These are phyloP conservation scores for Trypanosomatidae sp. DNA, from an alignment of 208 protist genomes.

Conservation along the genomic window DNA sequence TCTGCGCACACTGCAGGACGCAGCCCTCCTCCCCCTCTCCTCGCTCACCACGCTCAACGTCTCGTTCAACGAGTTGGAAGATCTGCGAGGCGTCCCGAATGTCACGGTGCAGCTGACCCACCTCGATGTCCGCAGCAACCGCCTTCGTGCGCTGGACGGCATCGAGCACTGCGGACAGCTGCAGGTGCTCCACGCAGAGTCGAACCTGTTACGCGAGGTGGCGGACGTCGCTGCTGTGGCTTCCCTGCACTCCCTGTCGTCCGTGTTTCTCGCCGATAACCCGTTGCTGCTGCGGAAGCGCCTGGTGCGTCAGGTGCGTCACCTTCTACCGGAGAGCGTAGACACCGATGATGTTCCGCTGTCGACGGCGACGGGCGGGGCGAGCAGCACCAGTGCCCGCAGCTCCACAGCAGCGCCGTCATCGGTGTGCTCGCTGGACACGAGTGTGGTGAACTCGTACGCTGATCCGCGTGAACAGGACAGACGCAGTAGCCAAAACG, in stretches of 20 bases:
- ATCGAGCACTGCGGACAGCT: slow-evolving; percentile 62
- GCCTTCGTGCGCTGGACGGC: slow-evolving; percentile 39
- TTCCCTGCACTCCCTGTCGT: slow-evolving; percentile 27
- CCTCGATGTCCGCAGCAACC: slow-evolving; percentile 64
- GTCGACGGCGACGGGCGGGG: slow-evolving; percentile 31
- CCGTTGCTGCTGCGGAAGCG: slow-evolving; percentile 56
- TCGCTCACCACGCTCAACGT: slow-evolving; percentile 57
- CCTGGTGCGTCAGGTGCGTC: slow-evolving; percentile 27
- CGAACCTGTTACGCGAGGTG: slow-evolving; percentile 62
- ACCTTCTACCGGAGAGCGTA: slow-evolving; percentile 60
- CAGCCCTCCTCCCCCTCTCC: slow-evolving; percentile 44
- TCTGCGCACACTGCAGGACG: slow-evolving; percentile 49
- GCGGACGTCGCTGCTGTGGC: slow-evolving; percentile 41
- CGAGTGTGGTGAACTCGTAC: no score
- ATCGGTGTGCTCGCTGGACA: slow-evolving; percentile 25
- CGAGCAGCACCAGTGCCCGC: slow-evolving; percentile 21
- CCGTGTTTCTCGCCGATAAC: slow-evolving; percentile 53
- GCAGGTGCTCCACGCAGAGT: slow-evolving; percentile 41
- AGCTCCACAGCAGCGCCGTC: slow-evolving; percentile 29
- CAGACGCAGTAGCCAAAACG: no score
- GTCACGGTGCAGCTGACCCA: slow-evolving; percentile 36
- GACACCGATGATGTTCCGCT: no score
- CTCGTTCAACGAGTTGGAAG: slow-evolving; percentile 65
- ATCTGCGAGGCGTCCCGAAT: slow-evolving; percentile 53
- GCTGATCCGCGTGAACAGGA: no score